Conservation (phyloP, 2,329 filamentous ascomycete genomes). For the Biscogniauxia sp. region DNA sequence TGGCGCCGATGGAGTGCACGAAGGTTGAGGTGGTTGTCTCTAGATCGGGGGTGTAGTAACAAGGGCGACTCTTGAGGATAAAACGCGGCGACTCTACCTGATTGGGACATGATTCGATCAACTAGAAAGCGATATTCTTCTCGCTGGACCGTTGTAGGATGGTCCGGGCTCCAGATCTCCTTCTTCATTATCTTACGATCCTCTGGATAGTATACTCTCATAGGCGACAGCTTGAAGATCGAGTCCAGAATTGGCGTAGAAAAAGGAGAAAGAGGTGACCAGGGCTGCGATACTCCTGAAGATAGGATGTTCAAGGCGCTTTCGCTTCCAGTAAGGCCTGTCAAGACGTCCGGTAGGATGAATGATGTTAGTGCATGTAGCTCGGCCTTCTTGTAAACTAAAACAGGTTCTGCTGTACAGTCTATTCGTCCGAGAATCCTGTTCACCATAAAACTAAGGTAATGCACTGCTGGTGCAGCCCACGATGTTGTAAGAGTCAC, state of each 20-base stretch:
- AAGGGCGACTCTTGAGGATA: neutral
- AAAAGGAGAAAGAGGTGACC: conserved; percentile 33
- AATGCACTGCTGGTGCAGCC: conserved; percentile 24
- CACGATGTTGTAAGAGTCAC: conserved; percentile 35
- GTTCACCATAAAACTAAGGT: conserved; percentile 54
- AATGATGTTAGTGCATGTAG: conserved; percentile 62
- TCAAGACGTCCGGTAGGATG: conserved; percentile 55
- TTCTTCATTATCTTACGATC: conserved; percentile 34
- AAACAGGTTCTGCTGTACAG: conserved; percentile 53
- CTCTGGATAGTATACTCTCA: conserved; percentile 38
- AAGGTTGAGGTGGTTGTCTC: conserved; percentile 19
- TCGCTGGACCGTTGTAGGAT: conserved; percentile 38
- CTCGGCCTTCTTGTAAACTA: conserved; percentile 56
- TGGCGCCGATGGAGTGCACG: conserved; percentile 27
- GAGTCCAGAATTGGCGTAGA: conserved; percentile 10
- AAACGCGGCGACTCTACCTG: conserved; percentile 27
- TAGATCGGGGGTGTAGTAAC: neutral
- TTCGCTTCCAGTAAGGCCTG: conserved; percentile 58
- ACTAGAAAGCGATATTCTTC: conserved; percentile 35
- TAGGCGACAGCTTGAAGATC: conserved; percentile 31
- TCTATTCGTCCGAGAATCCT: conserved; percentile 52
- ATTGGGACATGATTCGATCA: conserved; percentile 30
- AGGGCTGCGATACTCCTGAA: conserved; percentile 50
- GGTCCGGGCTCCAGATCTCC: conserved; percentile 30
- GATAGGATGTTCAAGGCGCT: conserved; percentile 51